Conservation (phyloP, 371 early-diverging fungal species). For the Haplosporangium sp. region DNA sequence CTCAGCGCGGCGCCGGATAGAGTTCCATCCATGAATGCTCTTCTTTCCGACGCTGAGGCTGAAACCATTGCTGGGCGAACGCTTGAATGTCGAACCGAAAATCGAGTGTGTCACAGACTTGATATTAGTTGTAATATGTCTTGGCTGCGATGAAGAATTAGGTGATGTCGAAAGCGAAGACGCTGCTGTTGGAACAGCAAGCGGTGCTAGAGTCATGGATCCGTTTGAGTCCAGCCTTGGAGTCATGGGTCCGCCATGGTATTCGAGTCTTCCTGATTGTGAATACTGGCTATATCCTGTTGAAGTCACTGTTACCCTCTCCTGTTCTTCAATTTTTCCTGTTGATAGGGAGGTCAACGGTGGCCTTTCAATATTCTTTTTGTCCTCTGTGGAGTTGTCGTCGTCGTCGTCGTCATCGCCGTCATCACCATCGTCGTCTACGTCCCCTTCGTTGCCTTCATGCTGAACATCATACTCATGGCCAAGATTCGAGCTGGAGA, state of each 20-base stretch:
- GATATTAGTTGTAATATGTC: conserved; percentile 10
- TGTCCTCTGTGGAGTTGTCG: no score
- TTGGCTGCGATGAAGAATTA: conserved; percentile 2
- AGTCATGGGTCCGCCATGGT: neutral
- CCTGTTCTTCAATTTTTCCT: neutral
- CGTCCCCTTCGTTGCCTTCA: no score
- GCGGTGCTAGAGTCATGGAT: neutral
- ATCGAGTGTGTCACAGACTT: conserved; percentile 19
- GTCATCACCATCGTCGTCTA: no score
- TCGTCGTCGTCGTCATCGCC: no score
- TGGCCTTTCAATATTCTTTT: neutral
- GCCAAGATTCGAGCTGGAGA: neutral
- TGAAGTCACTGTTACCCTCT: neutral
- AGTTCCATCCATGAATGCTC: conserved; percentile 7
- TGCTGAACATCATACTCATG: no score
- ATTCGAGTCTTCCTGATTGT: neutral
- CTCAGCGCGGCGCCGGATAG: neutral
- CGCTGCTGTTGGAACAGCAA: neutral
- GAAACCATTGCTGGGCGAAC: conserved; percentile 1
- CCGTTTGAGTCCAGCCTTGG: conserved; percentile 11
- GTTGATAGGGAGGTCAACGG: conserved; percentile 6
- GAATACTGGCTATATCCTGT: neutral
- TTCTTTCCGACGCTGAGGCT: conserved; percentile 4
- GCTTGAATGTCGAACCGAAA: conserved; percentile 14
- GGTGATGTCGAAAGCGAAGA: neutral